Percentiles rank a stretch among this genome's conserved stretches.
Conservation (phyloP, 495 filamentous ascomycete genomes). For the Darksidea phi region DNA sequence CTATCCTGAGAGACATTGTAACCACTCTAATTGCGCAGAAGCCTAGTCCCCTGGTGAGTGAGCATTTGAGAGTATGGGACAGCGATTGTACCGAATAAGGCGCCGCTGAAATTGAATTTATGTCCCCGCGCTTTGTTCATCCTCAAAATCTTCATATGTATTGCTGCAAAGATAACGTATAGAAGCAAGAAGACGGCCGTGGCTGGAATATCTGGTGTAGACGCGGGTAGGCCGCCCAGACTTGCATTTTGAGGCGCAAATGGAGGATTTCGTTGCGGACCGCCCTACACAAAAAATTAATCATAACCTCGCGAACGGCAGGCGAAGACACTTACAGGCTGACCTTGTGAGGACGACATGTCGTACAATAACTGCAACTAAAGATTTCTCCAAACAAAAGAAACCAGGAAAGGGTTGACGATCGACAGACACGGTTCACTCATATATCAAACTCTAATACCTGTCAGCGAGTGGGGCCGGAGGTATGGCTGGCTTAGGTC, state of each 20-base stretch:
- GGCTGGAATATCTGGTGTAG: slow-evolving; percentile 41
- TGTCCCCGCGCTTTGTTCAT: slow-evolving; percentile 33
- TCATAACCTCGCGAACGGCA: not conserved
- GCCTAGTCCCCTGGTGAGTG: slow-evolving; percentile 23
- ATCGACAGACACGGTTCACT: not conserved
- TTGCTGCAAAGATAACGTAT: slow-evolving; percentile 36
- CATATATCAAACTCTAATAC: slow-evolving; percentile 19
- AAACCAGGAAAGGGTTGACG: not conserved
- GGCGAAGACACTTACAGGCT: not conserved
- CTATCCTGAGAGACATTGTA: slow-evolving; percentile 64
- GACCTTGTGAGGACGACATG: slow-evolving; percentile 9
- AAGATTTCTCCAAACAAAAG: not conserved
- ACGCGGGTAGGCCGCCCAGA: slow-evolving; percentile 38
- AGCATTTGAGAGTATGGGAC: not conserved
- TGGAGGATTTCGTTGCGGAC: slow-evolving; percentile 28
- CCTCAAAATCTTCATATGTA: slow-evolving; percentile 37
- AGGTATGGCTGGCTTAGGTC: slow-evolving; percentile 6
- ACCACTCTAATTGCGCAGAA: slow-evolving; percentile 74
- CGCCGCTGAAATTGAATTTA: slow-evolving; percentile 51
- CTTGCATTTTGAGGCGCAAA: slow-evolving; percentile 39
- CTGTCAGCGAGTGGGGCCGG: slow-evolving; percentile 2
- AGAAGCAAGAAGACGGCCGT: slow-evolving; percentile 41
- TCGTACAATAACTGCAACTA: not conserved
- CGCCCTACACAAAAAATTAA: not conserved
- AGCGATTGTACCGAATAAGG: slow-evolving; percentile 57